Percentiles rank a stretch among this genome's conserved stretches.
phyloP scores from a whole-genome alignment of 345 rosid species.

The Abelmoschus esculentus region DNA sequence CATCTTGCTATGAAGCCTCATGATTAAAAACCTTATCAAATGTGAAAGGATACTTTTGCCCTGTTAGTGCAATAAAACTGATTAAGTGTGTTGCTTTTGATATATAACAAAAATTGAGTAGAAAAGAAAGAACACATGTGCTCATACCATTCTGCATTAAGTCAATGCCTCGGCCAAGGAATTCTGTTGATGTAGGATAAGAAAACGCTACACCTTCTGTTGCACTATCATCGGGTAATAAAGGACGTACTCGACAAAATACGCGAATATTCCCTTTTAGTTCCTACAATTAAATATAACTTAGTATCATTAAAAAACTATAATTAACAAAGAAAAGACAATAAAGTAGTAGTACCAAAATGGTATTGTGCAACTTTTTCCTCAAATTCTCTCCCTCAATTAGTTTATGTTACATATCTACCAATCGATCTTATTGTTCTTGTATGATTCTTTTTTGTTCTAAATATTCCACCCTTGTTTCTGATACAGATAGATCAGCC shows the following conservation, averaged over 20 bases:
- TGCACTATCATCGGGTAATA: slow-evolving; percentile 63
- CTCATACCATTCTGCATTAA: slow-evolving; percentile 60
- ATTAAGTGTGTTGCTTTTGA: background rate
- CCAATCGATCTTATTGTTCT: slow-evolving; percentile 49
- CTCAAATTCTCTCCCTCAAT: no score
- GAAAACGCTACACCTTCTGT: slow-evolving; percentile 49
- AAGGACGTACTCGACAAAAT: slow-evolving; percentile 87
- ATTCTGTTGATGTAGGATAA: slow-evolving; percentile 64
- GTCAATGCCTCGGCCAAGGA: slow-evolving; percentile 75
- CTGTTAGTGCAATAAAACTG: slow-evolving; percentile 27
- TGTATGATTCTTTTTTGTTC: slow-evolving; percentile 32
- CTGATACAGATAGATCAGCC: slow-evolving; percentile 45
- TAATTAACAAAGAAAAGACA: no score
- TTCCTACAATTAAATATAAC: slow-evolving; percentile 59
- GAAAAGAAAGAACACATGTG: background rate
- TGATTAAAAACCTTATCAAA: slow-evolving; percentile 85
- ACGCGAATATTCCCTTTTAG: slow-evolving; percentile 92
- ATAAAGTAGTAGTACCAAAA: no score
- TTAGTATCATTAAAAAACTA: no score
- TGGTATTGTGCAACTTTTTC: no score
- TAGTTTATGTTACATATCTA: slow-evolving; percentile 52
- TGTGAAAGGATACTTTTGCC: slow-evolving; percentile 71
- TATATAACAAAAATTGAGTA: background rate
- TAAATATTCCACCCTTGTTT: slow-evolving; percentile 43
- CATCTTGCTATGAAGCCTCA: slow-evolving; percentile 76